Evolutionary conservation across 2,329 filamentous ascomycete species (phyloP).

Genomic region (Curvularia spicifera): DNA sequence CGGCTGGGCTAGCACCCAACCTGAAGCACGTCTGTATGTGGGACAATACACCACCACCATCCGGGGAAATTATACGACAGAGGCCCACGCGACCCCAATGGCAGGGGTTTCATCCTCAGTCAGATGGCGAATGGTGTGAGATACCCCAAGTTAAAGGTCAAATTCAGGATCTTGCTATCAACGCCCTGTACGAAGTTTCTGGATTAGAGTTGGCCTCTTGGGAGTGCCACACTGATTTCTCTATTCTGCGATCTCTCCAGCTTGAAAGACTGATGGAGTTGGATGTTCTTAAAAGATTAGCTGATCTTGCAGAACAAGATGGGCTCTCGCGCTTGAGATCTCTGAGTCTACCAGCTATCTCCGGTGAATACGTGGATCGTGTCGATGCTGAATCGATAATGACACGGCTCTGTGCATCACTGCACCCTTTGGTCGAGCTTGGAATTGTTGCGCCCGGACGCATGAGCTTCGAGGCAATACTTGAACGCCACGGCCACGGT

Average conservation of each 20-base stretch:
- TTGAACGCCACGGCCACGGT: neutral
- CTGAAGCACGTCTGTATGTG: constrained; percentile 1
- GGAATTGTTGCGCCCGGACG: neutral
- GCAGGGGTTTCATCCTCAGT: neutral
- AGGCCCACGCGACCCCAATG: neutral
- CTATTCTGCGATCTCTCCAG: neutral
- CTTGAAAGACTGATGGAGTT: neutral
- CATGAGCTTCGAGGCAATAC: neutral
- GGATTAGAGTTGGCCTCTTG: neutral
- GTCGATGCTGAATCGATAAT: neutral
- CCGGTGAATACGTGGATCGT: neutral
- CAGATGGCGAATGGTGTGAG: neutral
- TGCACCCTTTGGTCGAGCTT: neutral
- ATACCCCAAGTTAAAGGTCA: neutral
- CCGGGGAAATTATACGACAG: neutral
- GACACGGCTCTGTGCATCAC: neutral
- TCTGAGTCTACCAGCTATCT: neutral
- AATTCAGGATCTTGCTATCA: constrained; percentile 1
- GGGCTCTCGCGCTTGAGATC: neutral
- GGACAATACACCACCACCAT: neutral
- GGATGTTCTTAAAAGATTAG: neutral
- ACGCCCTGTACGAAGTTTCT: neutral
- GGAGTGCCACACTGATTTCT: neutral
- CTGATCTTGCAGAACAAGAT: constrained; percentile 1
- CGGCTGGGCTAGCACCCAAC: constrained; percentile 1